Evolutionary conservation across 164 flowering plant species (phyloP).

Genomic region (grape (Vitis vinifera)): ASM3070453v1 NC_081816.1:3657001-3657500

Average conservation of each 20-base stretch:
- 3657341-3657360: neutral
- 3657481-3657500: constrained; percentile 40
- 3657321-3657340: too few relatives aligned
- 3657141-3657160: constrained; percentile 23
- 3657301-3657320: neutral
- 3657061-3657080: constrained; percentile 11
- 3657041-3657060: constrained; percentile 6
- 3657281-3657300: constrained; percentile 22
- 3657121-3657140: constrained; percentile 19
- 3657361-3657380: neutral
- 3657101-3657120: constrained; percentile 32
- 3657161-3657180: constrained; percentile 21
- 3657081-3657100: constrained; percentile 23
- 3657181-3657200: constrained; percentile 38
- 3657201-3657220: constrained; percentile 6
- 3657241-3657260: constrained; percentile 35
- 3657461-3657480: constrained; percentile 33
- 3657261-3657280: constrained; percentile 27
- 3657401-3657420: too few relatives aligned
- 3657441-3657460: constrained; percentile 46
- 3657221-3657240: constrained; percentile 26
- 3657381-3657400: too few relatives aligned
- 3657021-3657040: constrained; percentile 23
- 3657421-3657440: constrained; percentile 22
- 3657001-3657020: constrained; percentile 9